Evolutionary conservation across 352 stramenopile genomes (phyloP), one percentile per base, ranked within the genome.

Genomic region (Pythium apleroticum): DNA sequence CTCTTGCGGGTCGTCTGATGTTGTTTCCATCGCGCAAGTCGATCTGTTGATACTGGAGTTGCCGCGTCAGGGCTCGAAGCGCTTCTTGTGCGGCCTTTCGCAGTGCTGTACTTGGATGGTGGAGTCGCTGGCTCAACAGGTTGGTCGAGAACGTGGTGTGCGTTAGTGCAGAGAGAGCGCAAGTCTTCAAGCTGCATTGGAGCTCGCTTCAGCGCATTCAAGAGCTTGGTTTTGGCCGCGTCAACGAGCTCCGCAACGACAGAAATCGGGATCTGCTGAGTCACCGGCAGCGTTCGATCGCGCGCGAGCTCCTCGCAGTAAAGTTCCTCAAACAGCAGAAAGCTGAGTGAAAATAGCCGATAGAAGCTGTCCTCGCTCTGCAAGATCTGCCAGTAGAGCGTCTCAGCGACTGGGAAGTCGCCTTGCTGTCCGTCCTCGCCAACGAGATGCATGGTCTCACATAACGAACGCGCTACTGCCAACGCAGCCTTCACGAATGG

Each of bases 371-470:
- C 52, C 2, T 89, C 78, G 11, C 37, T 58, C 60, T 84, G 61
- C 22, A 91, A 69, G 17, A 91, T 48, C 58, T 89, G 80, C 82
- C 82, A 91, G 60, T 84, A 89, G 17, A 91, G 61, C 3, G 80
- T 77, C 22, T 73, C 52, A 0, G 64, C 79, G 5, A 89, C 75
- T 6, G 78, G 77, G 59, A 89, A 91, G 9, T 66, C 65, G 11
- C 80, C 82, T 0, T 63, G 55, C 33, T 75, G 68, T 3, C 72
- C 68, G 6, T 72, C 67, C 31, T 72, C 53, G 28, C 86, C 77
- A 27, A 89, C 74, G 22, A 91, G 65, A 27, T 80, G 65, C 28
- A 88, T 71, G 19, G 63, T 68, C 66, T 89, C 72, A 49, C 75
- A 78, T 37, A 89, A 60, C 2, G 71, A 75, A n/a, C 80, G 69